phyloP scores from a whole-genome alignment of 177 flowering plant species.

The Vitis hybrid region DNA sequence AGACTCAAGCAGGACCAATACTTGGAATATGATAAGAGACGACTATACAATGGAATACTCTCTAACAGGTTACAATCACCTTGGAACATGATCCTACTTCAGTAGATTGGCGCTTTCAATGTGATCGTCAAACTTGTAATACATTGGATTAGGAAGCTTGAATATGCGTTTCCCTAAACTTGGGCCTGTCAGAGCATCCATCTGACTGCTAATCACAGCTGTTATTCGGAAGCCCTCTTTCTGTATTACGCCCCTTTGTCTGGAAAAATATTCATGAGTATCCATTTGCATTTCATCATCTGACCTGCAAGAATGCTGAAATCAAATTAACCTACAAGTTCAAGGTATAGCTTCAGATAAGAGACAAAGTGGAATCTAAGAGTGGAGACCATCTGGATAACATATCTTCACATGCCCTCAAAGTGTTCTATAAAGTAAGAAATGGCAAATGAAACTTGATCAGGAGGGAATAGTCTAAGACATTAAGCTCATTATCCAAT shows the following conservation, averaged over 20 bases:
- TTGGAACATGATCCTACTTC: background rate
- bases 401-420: too few species aligned
- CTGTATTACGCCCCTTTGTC: conserved; percentile 32
- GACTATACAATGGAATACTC: too few species aligned
- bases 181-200: conserved; percentile 54
- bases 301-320: conserved; percentile 31
- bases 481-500: too few species aligned
- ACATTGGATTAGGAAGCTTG: conserved; percentile 56
- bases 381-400: too few species aligned
- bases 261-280: conserved; percentile 40
- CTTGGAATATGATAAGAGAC: too few species aligned
- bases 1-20: too few species aligned
- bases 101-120: background rate
- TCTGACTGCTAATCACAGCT: conserved; percentile 57
- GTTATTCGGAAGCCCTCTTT: conserved; percentile 44
- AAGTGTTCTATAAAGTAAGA: too few species aligned
- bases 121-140: conserved; percentile 22
- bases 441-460: too few species aligned
- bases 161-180: conserved; percentile 39
- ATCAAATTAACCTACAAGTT: too few species aligned
- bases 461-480: too few species aligned
- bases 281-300: conserved; percentile 47
- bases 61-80: background rate
- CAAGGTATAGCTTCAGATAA: too few species aligned
- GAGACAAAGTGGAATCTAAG: too few species aligned